phyloP scores from a whole-genome alignment of 495 filamentous ascomycete species.

The Tuber indicum region DNA sequence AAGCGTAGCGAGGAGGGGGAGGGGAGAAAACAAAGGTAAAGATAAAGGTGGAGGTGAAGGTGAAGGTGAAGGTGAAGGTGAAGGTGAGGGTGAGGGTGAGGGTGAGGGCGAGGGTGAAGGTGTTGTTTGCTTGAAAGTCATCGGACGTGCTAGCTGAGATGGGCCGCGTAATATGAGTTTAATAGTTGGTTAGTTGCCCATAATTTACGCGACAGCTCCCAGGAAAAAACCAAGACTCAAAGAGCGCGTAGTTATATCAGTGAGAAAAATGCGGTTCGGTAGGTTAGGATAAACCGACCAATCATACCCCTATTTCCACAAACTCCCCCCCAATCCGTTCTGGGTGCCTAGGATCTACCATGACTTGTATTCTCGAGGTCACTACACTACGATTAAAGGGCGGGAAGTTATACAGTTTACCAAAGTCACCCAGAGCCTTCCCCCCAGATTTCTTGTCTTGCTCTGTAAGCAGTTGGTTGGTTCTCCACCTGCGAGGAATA shows the following conservation, averaged over 20 bases:
- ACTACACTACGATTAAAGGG: not conserved
- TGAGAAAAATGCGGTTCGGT: not conserved
- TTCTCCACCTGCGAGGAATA: not conserved
- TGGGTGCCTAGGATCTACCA: not conserved
- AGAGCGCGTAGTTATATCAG: not conserved
- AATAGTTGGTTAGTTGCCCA: not conserved
- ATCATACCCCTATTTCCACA: not conserved
- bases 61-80: not conserved
- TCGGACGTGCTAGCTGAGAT: not conserved
- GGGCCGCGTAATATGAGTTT: not conserved
- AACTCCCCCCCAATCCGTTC: not conserved
- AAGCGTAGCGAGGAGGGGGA: not conserved
- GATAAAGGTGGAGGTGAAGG: not conserved
- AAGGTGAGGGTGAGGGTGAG: not conserved
- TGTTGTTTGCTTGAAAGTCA: not conserved
- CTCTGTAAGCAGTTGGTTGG: not conserved
- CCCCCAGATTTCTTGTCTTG: not conserved
- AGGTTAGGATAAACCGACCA: not conserved
- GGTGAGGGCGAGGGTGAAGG: not conserved
- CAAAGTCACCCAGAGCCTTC: not conserved
- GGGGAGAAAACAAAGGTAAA: not conserved
- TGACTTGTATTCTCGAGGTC: not conserved
- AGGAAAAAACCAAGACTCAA: not conserved
- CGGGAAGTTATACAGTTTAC: not conserved
- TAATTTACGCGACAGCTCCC: not conserved